These are phyloP conservation scores for Corchorus capsularis DNA, from an alignment of 345 rosid genomes.

Conservation along the genomic window DNA sequence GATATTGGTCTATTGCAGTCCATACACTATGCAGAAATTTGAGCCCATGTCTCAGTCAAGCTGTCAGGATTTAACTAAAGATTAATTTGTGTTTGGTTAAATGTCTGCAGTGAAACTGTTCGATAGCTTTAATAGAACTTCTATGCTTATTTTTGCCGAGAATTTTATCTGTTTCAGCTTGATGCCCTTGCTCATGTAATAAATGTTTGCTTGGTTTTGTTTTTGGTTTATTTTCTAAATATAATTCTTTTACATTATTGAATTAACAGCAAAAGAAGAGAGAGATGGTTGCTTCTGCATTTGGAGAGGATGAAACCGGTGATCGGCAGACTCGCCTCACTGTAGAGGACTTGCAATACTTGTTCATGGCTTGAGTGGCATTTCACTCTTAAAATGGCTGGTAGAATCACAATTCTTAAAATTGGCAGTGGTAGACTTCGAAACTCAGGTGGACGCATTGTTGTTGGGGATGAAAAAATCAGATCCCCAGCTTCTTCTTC, in stretches of 20 bases:
- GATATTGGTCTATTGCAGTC: neutral
- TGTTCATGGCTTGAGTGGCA: conserved; percentile 67
- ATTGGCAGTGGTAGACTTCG: neutral
- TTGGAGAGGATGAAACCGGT: conserved; percentile 87
- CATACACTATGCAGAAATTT: neutral
- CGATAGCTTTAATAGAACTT: neutral
- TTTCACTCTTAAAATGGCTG: neutral
- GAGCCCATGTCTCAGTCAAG: neutral
- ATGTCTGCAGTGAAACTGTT: neutral
- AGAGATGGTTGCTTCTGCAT: conserved; percentile 91
- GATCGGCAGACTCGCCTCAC: conserved; percentile 79
- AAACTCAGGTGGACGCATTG: neutral
- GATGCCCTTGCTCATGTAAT: neutral
- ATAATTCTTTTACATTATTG: neutral
- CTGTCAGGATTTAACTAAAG: neutral
- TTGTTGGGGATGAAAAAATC: neutral
- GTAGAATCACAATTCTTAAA: neutral
- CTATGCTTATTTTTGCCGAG: neutral
- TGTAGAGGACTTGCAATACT: conserved; percentile 79
- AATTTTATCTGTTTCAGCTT: neutral
- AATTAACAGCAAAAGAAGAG: conserved; percentile 83
- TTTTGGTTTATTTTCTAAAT: neutral
- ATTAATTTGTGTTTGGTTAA: neutral
- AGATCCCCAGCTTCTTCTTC: neutral
- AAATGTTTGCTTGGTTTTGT: neutral